A percentile compares a stretch with the other conserved stretches of the same genome.
Evolutionary conservation across 495 filamentous ascomycete genomes (phyloP).

Genomic region (Xylaria acuta): DNA sequence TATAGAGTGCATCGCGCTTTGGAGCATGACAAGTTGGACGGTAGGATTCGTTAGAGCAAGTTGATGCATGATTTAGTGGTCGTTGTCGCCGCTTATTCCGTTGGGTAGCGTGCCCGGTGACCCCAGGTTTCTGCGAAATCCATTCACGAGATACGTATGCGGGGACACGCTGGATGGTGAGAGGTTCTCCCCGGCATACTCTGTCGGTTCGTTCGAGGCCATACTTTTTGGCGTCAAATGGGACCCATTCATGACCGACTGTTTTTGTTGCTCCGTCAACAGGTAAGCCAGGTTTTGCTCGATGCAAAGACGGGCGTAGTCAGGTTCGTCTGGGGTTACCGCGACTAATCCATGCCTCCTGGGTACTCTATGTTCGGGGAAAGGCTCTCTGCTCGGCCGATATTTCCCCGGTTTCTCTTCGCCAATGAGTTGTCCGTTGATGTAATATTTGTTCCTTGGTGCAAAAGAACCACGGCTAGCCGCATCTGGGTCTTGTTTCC

Average conservation of each 20-base stretch:
- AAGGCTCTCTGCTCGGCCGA: constrained; percentile 49
- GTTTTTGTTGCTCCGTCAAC: constrained; percentile 43
- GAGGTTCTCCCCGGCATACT: constrained; percentile 33
- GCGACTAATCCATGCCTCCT: constrained; percentile 51
- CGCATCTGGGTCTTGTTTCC: constrained; percentile 59
- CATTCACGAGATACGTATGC: constrained; percentile 32
- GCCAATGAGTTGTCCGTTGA: constrained; percentile 52
- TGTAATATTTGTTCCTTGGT: constrained; percentile 54
- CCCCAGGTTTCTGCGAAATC: constrained; percentile 33
- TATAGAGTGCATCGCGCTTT: constrained; percentile 9
- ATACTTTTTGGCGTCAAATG: constrained; percentile 41
- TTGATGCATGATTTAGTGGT: constrained; percentile 12
- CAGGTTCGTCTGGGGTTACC: constrained; percentile 53
- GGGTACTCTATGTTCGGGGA: constrained; percentile 53
- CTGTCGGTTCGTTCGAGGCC: constrained; percentile 38
- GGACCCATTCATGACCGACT: constrained; percentile 34
- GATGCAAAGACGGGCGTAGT: constrained; percentile 51
- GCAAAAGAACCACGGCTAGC: constrained; percentile 47
- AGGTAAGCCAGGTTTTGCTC: constrained; percentile 54
- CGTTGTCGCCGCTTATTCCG: constrained; percentile 26
- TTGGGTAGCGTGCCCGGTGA: constrained; percentile 34
- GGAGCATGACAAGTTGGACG: background rate
- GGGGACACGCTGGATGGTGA: constrained; percentile 36
- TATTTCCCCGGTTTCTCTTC: constrained; percentile 47
- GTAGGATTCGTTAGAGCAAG: background rate